These are phyloP conservation scores for Wickerhamiella parazyma DNA, from an alignment of 805 yeast species.

Conservation along the genomic window DNA sequence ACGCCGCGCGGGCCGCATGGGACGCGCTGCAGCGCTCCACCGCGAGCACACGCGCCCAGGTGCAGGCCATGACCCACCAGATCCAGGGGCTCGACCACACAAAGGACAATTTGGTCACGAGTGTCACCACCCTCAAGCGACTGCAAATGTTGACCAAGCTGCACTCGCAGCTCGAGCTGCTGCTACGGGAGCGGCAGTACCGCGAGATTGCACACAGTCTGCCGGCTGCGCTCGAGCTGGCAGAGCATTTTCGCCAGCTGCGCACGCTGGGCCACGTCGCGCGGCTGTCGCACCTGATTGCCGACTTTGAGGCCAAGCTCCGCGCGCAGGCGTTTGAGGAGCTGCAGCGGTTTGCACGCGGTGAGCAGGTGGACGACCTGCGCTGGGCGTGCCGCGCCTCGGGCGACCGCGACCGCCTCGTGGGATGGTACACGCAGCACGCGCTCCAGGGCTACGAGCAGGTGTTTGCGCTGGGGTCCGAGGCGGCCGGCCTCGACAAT, in stretches of 20 bases:
- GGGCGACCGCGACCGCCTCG: slow-evolving; percentile 40
- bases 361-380: slow-evolving; percentile 17
- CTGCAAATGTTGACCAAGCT: slow-evolving; percentile 76
- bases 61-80: slow-evolving; percentile 46
- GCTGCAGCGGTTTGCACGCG: slow-evolving; percentile 32
- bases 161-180: slow-evolving; percentile 42
- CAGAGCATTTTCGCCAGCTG: slow-evolving; percentile 62
- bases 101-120: slow-evolving; percentile 66
- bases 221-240: slow-evolving; percentile 59
- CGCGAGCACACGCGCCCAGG: slow-evolving; percentile 14
- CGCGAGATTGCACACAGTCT: slow-evolving; percentile 45
- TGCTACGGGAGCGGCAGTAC: slow-evolving; percentile 35
- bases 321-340: slow-evolving; percentile 62
- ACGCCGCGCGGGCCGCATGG: slow-evolving; percentile 3
- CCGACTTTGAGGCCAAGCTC: slow-evolving; percentile 44
- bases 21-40: slow-evolving; percentile 14
- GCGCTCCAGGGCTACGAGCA: slow-evolving; percentile 60
- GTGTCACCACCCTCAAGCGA: slow-evolving; percentile 77
- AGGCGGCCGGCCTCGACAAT: slow-evolving; percentile 90
- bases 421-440: slow-evolving; percentile 58
- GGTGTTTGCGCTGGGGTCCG: slow-evolving; percentile 69
- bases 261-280: slow-evolving; percentile 75
- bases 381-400: slow-evolving; percentile 18
- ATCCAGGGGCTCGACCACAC: slow-evolving; percentile 70
- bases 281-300: slow-evolving; percentile 43